phyloP scores from a whole-genome alignment of 257 asterid genomes.

The Paraleonurus japonicus region DNA sequence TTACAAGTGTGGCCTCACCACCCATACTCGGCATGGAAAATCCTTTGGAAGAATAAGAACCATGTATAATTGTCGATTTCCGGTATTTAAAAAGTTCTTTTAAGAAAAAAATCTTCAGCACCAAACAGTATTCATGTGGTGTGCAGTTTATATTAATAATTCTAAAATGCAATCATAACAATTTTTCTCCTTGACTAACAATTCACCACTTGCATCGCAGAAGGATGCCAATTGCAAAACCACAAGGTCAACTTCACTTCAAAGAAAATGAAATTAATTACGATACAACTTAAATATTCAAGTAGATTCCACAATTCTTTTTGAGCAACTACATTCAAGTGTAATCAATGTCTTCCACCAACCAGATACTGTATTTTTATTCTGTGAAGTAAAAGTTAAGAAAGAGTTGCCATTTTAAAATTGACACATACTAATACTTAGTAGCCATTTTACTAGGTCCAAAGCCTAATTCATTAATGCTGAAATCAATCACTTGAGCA shows the following conservation, averaged over 20 bases:
- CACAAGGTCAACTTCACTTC: background rate
- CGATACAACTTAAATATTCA: background rate
- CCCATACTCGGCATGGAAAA: background rate
- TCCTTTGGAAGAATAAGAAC: background rate
- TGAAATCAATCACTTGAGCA: background rate
- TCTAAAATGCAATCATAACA: background rate
- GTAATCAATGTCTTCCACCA: background rate
- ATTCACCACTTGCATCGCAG: background rate
- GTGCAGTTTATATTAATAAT: background rate
- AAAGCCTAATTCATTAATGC: background rate
- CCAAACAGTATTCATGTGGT: background rate
- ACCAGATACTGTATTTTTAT: background rate
- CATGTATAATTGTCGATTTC: background rate
- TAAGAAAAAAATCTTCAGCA: background rate
- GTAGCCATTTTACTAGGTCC: constrained; percentile 1
- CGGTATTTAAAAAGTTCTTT: background rate
- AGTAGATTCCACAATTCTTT: background rate
- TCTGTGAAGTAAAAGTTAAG: background rate
- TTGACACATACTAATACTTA: background rate
- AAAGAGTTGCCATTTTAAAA: constrained; percentile 7
- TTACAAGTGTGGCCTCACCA: background rate
- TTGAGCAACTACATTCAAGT: background rate
- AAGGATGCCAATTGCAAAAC: background rate
- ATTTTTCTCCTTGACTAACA: background rate
- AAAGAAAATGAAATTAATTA: background rate